A percentile compares a stretch with the other conserved stretches of the same genome.
These are phyloP conservation scores for Gossypium schwendimanii DNA, from an alignment of 441 rosid genomes.

Conservation along the genomic window DNA sequence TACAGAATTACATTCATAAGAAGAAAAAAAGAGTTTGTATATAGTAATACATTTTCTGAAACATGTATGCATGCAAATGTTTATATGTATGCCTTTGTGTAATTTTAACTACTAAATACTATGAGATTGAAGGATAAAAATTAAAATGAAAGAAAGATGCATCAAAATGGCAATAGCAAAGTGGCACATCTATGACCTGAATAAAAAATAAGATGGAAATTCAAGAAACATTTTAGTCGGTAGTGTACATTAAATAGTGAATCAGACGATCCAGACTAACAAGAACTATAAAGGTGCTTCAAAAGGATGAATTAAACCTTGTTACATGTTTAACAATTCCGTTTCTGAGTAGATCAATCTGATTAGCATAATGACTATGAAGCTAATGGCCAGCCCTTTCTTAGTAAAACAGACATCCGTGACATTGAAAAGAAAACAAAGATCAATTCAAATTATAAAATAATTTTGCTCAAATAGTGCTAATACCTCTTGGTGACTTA, in stretches of 20 bases:
- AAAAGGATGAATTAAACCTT: background rate
- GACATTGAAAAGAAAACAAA: background rate
- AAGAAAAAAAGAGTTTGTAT: background rate
- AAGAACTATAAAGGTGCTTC: background rate
- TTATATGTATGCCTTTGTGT: background rate
- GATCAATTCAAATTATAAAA: background rate
- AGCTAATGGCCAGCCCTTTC: background rate
- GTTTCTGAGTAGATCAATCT: constrained; percentile 9
- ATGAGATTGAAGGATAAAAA: background rate
- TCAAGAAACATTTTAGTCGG: background rate
- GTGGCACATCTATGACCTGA: background rate
- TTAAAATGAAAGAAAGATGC: constrained; percentile 1
- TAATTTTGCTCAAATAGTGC: background rate
- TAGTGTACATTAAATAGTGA: background rate
- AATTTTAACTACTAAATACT: background rate
- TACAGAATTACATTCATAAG: constrained; percentile 2
- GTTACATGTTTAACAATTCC: background rate
- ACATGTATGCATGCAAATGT: background rate
- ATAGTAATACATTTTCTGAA: background rate
- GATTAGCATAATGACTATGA: background rate
- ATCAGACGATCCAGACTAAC: background rate
- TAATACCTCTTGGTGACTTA: constrained; percentile 95
- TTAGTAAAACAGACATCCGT: background rate
- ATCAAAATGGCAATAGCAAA: background rate
- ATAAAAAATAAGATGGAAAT: background rate